A percentile compares a stretch with the other conserved stretches of the same genome.
phyloP scores from a whole-genome alignment of 2,329 filamentous ascomycete species.

The Cladosporium phlei region DNA sequence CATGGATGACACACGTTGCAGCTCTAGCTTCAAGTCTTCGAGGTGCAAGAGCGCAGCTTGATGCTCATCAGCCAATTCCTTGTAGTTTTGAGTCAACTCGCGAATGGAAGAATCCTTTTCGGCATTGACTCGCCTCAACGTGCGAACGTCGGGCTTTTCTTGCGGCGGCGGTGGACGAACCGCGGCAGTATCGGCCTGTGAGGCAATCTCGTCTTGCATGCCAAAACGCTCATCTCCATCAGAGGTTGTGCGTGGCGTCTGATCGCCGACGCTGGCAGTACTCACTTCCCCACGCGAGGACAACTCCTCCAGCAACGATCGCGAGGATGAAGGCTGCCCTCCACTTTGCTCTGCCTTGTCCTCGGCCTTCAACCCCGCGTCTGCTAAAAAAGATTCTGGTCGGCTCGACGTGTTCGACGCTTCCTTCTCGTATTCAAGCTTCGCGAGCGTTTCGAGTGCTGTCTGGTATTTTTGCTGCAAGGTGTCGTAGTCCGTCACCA shows the following conservation, averaged over 20 bases:
- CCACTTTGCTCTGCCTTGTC: slow-evolving; percentile 50
- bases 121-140: slow-evolving; percentile 62
- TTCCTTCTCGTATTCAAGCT: slow-evolving; percentile 66
- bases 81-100: slow-evolving; percentile 71
- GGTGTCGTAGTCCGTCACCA: slow-evolving; percentile 72
- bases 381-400: slow-evolving; percentile 80
- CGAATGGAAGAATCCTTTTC: slow-evolving; percentile 74
- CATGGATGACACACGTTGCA: slow-evolving; percentile 58
- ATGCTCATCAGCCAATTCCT: slow-evolving; percentile 77
- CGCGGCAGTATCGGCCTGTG: slow-evolving; percentile 12
- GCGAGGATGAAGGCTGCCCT: slow-evolving; percentile 71
- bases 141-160: slow-evolving; percentile 59
- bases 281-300: slow-evolving; percentile 76
- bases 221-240: not conserved
- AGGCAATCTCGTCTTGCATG: slow-evolving; percentile 12
- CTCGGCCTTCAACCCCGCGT: slow-evolving; percentile 61
- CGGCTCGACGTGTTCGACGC: slow-evolving; percentile 65
- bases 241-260: slow-evolving; percentile 15
- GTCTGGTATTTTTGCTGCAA: slow-evolving; percentile 89
- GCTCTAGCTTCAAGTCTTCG: slow-evolving; percentile 82
- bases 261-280: slow-evolving; percentile 42
- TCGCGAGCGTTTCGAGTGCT: slow-evolving; percentile 72
- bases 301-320: slow-evolving; percentile 88
- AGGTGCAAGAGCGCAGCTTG: slow-evolving; percentile 77
- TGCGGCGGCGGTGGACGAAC: slow-evolving; percentile 28